Percentiles rank a stretch among this genome's conserved stretches.
These are phyloP conservation scores for Isabelozyma gotoi DNA, from an alignment of 805 yeast species.

Conservation along the genomic window DNA sequence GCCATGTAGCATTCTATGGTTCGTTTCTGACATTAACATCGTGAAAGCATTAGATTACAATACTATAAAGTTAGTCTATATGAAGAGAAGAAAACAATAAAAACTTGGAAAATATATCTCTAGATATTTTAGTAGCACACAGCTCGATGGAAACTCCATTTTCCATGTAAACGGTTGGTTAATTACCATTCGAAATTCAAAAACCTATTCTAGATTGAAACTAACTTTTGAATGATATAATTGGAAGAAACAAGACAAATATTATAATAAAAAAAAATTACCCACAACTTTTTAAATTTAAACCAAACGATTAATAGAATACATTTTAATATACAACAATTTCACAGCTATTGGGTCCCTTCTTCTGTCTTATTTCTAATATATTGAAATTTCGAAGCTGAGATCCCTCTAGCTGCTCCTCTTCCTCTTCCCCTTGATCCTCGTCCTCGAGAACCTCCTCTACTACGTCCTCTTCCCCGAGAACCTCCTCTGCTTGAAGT, in stretches of 20 bases:
- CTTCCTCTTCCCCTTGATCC: slow-evolving; percentile 15
- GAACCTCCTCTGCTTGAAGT: slow-evolving; percentile 1
- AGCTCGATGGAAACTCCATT: too few species aligned
- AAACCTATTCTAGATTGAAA: too few species aligned
- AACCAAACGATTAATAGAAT: neutral
- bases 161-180: too few species aligned
- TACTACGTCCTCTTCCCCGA: slow-evolving; percentile 12
- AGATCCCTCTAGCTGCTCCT: slow-evolving; percentile 10
- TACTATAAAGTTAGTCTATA: neutral
- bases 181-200: too few species aligned
- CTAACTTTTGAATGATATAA: neutral
- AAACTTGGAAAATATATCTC: neutral
- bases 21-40: neutral
- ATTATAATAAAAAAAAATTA: too few species aligned
- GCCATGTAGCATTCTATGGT: neutral
- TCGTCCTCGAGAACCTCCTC: slow-evolving; percentile 12
- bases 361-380: slow-evolving; percentile 16
- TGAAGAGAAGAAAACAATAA: neutral
- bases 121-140: neutral
- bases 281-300: neutral
- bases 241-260: too few species aligned
- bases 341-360: neutral
- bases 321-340: neutral
- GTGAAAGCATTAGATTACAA: neutral
- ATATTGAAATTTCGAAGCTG: slow-evolving; percentile 17